Base-by-base conservation (phyloP, 805 yeast species). In the Candida boidinii region DNA sequence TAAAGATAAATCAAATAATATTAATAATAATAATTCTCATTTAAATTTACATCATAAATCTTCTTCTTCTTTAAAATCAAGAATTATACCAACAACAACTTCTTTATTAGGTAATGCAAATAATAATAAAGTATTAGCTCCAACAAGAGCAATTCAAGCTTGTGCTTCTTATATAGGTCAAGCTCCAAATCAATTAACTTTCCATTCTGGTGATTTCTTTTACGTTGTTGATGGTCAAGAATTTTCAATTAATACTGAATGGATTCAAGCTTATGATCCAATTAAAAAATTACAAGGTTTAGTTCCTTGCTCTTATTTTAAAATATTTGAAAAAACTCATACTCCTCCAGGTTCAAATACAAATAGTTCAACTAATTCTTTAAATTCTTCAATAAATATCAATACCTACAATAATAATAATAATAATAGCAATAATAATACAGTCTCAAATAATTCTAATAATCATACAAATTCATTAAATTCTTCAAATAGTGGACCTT, bases 241-340 rank as follows among this genome's bases (percentile, higher is more conserved):
- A 35, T 79, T 76, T 43, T 46, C 56, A 10, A 34, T 37, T 4
- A 43, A 39, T 22, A 51, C 47, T 1, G 71, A 66, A 26, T 87
- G 95, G 88, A 85, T 76, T 48, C 87, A 85, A 48, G 96, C 94
- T 2, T 75, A 78, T 33, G 87, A 90, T 53, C 96, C 97, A 11
- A 72, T 81, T 29, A 75, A 82, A 22, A 74, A 79, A 45, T 60
- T 70, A 18, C 68, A 73, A 31, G 98, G 98, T 1, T 73, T 83
- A 72, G 97, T 92, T 1, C 97, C 97, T 4, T 76, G 76, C 26
- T 62, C 77, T 9, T 79, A 79, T 54, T 92, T 90, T 56, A 94
- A 87, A 58, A 79, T 76, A 13, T 76, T 88, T 44, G 76, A 73
- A 38, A 68, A 76, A 42, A 68, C 79, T 2, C 60, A 56, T 15